phyloP scores from a whole-genome alignment of 805 yeast species.

The Saccharomycopsis selenospora region DNA sequence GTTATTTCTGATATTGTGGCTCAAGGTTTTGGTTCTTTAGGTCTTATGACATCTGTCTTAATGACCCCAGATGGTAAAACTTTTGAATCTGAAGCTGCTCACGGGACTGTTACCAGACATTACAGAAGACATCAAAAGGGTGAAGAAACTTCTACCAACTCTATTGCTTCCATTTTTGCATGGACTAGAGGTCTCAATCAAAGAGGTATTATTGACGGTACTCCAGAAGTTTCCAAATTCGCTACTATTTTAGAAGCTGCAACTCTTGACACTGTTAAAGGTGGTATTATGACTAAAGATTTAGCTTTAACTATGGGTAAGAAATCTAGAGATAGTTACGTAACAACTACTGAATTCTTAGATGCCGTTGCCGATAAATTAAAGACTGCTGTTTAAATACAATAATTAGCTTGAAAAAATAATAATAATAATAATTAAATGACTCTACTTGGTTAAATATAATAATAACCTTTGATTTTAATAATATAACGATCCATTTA shows the following conservation, averaged over 20 bases:
- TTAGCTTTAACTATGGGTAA: conserved; percentile 85
- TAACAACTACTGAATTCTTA: conserved; percentile 87
- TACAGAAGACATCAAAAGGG: conserved; percentile 95
- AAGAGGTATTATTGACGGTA: conserved; percentile 82
- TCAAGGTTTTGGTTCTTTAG: conserved; percentile 95
- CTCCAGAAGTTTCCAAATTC: conserved; percentile 78
- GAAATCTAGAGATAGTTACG: conserved; percentile 75
- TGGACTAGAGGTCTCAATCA: conserved; percentile 93
- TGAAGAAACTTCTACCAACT: conserved; percentile 93
- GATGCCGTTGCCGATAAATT: conserved; percentile 72
- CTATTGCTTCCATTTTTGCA: conserved; percentile 94
- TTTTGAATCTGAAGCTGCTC: conserved; percentile 97
- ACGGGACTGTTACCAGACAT: conserved; percentile 97
- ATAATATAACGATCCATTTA: no score
- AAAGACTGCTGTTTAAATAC: conserved; percentile 22
- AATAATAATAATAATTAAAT: no score
- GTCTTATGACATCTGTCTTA: conserved; percentile 95
- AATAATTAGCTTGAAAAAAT: no score
- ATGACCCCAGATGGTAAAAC: conserved; percentile 96
- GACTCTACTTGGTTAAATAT: no score
- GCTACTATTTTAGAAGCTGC: conserved; percentile 77
- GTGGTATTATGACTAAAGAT: conserved; percentile 93
- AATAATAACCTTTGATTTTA: no score
- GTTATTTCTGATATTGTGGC: conserved; percentile 96
- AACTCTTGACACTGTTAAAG: conserved; percentile 78